Conservation (phyloP, 768 basidiomycete species). For the Naganishia kalamii region DNA sequence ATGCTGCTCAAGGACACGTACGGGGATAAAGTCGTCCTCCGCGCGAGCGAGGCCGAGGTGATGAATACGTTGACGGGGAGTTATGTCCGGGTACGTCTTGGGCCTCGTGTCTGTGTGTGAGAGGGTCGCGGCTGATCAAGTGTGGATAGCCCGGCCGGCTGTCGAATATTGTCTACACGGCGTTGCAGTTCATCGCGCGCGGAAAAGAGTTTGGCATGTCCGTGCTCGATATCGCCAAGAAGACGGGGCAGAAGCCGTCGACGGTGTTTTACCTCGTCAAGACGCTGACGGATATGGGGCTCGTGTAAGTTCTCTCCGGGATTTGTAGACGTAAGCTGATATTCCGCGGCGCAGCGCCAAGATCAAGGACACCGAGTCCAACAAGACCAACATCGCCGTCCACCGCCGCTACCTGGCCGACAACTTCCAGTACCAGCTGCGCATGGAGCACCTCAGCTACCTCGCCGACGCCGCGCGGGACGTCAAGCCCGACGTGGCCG, state of each 20-base stretch:
- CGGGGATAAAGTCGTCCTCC: conserved; percentile 11
- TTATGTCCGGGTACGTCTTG: conserved; percentile 10
- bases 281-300: conserved; percentile 19
- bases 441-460: background rate
- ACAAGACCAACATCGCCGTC: conserved; percentile 16
- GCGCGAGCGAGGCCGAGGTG: background rate
- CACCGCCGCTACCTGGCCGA: conserved; percentile 19
- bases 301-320: conserved; percentile 17
- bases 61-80: conserved; percentile 20
- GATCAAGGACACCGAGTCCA: conserved; percentile 14
- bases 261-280: conserved; percentile 22
- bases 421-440: conserved; percentile 10
- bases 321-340: background rate
- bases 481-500: background rate
- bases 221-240: conserved; percentile 18
- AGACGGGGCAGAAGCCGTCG: conserved; percentile 6
- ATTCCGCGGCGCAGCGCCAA: conserved; percentile 7
- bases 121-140: background rate
- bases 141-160: background rate
- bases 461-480: background rate
- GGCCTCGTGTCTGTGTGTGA: too few relatives aligned
- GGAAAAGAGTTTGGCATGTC: conserved; percentile 1
- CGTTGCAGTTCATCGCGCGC: conserved; percentile 15
- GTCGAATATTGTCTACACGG: background rate
- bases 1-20: conserved; percentile 10